Percentiles rank a stretch among this genome's conserved stretches.
These are phyloP conservation scores for Metschnikowia shivogae DNA, from an alignment of 805 yeast species.

Conservation along the genomic window DNA sequence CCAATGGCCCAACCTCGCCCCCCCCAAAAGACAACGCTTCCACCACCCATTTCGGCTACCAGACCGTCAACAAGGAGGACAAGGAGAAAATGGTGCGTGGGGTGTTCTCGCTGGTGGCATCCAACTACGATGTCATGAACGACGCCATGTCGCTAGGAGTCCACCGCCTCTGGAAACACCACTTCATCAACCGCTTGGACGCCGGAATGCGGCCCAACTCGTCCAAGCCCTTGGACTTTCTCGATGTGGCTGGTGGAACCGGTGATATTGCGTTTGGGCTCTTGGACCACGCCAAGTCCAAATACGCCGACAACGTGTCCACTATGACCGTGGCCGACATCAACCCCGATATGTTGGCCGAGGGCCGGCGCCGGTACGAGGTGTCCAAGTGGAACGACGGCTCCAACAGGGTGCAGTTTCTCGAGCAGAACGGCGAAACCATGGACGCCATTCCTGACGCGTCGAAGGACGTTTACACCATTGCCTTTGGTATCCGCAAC, in stretches of 20 bases:
- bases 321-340: conserved; percentile 92
- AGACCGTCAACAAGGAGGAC: conserved; percentile 71
- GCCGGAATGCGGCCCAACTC: conserved; percentile 91
- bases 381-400: conserved; percentile 57
- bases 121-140: conserved; percentile 93
- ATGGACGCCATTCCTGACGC: conserved; percentile 79
- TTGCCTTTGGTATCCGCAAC: conserved; percentile 96
- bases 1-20: not conserved
- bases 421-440: conserved; percentile 90
- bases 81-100: conserved; percentile 81
- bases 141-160: conserved; percentile 97
- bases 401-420: conserved; percentile 62
- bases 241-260: conserved; percentile 98
- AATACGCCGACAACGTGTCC: conserved; percentile 68
- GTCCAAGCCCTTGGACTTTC: conserved; percentile 70
- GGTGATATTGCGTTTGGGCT: conserved; percentile 97
- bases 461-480: conserved; percentile 92
- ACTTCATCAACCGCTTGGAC: conserved; percentile 80
- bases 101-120: conserved; percentile 92
- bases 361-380: conserved; percentile 77
- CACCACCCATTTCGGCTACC: conserved; percentile 93
- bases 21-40: conserved; percentile 7
- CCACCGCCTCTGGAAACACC: conserved; percentile 92
- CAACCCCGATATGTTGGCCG: conserved; percentile 91
- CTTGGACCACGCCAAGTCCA: conserved; percentile 80